A percentile compares a stretch with the other conserved stretches of the same genome.
These are phyloP conservation scores for Euphrasia confusa DNA, from an alignment of 257 asterid genomes.

Conservation along the genomic window DNA sequence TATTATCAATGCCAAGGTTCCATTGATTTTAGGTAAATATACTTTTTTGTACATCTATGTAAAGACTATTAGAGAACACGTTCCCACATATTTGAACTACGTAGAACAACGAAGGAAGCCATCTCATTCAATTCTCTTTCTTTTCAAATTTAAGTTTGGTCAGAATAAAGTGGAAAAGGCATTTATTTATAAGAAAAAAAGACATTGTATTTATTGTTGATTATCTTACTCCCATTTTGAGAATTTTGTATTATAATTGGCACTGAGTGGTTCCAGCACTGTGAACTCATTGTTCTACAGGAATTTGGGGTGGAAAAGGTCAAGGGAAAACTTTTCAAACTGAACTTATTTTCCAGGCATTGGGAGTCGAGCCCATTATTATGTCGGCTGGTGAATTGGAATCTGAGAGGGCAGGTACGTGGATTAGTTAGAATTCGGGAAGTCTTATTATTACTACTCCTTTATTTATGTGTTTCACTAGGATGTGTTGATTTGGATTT, in stretches of 20 bases:
- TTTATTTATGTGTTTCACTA: background rate
- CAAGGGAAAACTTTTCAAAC: conserved; percentile 96
- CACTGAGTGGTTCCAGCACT: conserved; percentile 17
- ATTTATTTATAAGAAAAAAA: background rate
- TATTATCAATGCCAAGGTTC: conserved; percentile 63
- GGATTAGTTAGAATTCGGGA: conserved; percentile 4
- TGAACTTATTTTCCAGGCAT: conserved; percentile 77
- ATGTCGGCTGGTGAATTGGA: conserved; percentile 98
- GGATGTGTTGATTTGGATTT: conserved; percentile 21
- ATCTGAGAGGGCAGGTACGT: conserved; percentile 90
- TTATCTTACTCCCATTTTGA: background rate
- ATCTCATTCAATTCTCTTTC: background rate
- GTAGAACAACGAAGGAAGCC: conserved; percentile 13
- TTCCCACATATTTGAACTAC: conserved; percentile 14
- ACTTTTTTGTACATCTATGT: conserved; percentile 4
- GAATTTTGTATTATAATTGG: background rate
- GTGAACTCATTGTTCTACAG: conserved; percentile 34
- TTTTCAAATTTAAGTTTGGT: conserved; percentile 4
- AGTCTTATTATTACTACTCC: background rate
- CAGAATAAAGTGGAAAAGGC: background rate
- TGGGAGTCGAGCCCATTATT: conserved; percentile 85
- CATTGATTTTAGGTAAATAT: conserved; percentile 69
- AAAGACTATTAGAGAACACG: conserved; percentile 18
- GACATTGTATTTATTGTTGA: background rate
- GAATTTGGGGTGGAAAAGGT: conserved; percentile 97